These are phyloP conservation scores for Fusarium torreyae DNA, from an alignment of 2,329 filamentous ascomycete genomes.

Conservation along the genomic window DNA sequence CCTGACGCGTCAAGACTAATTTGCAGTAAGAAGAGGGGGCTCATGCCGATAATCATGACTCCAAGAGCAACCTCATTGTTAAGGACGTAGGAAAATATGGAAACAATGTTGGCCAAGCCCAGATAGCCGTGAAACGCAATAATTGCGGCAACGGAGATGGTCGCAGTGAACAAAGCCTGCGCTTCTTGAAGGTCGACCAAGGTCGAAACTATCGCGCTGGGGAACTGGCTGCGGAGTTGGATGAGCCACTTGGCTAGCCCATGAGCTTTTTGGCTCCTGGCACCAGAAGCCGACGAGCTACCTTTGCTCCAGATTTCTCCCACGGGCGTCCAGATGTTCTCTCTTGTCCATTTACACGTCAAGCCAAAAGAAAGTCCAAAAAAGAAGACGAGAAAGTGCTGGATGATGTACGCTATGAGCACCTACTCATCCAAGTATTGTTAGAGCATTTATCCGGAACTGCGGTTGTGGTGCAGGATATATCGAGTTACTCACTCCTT, in stretches of 20 bases:
- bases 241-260: not conserved
- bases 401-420: constrained; percentile 4
- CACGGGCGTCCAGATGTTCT: not conserved
- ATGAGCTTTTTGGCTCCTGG: not conserved
- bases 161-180: constrained; percentile 3
- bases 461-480: accelerated
- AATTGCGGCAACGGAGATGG: constrained; percentile 5
- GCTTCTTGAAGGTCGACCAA: constrained; percentile 15
- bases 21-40: not conserved
- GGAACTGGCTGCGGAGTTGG: not conserved
- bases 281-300: not conserved
- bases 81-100: not conserved
- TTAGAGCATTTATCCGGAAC: not conserved
- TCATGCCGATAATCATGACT: not conserved
- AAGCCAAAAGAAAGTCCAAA: not conserved
- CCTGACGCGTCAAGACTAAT: not conserved
- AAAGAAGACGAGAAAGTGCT: not conserved
- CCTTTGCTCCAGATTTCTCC: not conserved
- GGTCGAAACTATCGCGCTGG: not conserved
- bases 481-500: not conserved
- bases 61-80: not conserved
- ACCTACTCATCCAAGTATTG: not conserved
- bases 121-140: not conserved
- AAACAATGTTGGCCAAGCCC: not conserved
- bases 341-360: not conserved